Evolutionary conservation across 2,329 filamentous ascomycete genomes (phyloP).

Genomic region (Kalaharituber pfeilii): DNA sequence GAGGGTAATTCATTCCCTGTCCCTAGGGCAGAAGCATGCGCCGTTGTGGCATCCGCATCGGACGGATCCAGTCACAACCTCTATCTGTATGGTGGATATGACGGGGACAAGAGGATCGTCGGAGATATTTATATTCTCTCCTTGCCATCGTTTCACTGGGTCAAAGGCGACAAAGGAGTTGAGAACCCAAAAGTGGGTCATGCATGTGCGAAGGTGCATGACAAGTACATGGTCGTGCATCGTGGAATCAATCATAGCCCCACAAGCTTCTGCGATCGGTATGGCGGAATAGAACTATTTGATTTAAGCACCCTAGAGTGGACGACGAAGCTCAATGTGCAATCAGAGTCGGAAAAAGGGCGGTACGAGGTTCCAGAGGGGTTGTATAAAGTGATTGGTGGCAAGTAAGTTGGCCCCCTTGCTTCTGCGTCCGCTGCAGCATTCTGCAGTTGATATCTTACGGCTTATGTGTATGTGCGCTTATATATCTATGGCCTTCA

Average conservation of each 20-base stretch:
- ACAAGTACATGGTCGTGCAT: not conserved
- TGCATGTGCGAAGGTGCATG: not conserved
- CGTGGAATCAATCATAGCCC: not conserved
- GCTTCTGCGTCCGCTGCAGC: too few species aligned
- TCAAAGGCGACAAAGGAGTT: conserved; percentile 23
- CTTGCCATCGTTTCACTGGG: conserved; percentile 67
- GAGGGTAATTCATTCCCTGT: conserved; percentile 24
- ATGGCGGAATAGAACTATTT: not conserved
- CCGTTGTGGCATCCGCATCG: conserved; percentile 50
- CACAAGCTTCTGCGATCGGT: not conserved
- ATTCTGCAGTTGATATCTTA: too few species aligned
- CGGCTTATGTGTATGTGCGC: too few species aligned
- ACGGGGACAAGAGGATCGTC: too few species aligned
- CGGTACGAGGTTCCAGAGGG: conserved; percentile 2
- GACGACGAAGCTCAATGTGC: not conserved
- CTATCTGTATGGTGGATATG: conserved; percentile 54
- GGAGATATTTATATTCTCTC: conserved; percentile 66
- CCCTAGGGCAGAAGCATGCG: conserved; percentile 42
- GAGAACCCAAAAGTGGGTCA: not conserved
- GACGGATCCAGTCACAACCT: conserved; percentile 62
- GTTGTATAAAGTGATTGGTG: conserved; percentile 3
- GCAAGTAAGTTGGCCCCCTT: conserved; percentile 2
- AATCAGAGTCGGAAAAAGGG: not conserved
- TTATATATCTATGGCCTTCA: too few species aligned
- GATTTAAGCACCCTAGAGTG: conserved; percentile 1